Base-by-base conservation (phyloP, 2,329 filamentous ascomycete species). In the Arthrobotrys iridis region DNA sequence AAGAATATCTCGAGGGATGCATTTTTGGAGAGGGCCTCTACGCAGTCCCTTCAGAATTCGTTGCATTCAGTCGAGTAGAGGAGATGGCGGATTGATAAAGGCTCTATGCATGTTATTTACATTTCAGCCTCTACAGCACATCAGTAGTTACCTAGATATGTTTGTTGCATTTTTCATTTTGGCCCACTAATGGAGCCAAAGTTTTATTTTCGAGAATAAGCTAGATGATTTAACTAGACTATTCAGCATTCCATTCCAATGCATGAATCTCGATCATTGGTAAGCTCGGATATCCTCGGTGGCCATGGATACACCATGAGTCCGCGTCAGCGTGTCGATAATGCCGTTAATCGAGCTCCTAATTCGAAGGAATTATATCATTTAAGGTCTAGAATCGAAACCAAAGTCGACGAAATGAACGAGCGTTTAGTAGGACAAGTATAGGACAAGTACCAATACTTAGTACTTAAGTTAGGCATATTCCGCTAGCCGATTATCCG, bases 1-100 rank as follows among this genome's bases (percentile, higher is more conserved):
- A 45, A 20, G 45, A 70, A n/a, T 70, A 70, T 28, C 35, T 70
- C 8, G 24, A 33, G 10, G 45, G 33, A 5, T 33, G 33, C 4
- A 2, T 8, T 26, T 40, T 28, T 22, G 57, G 45, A 22, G 30
- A 18, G n/a, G 64, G 35, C 13, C 43, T 18, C 0, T 3, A 8
- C 11, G 65, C 45, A 0, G 22, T 55, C 11, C 57, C 55, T 15
- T 62, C 55, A 11, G 65, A 62, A 30, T 40, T 33, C 52, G 22
- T 45, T 13, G 41, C 10, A n/a, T 43, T 30, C 15, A 33, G 18
- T 15, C n/a, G 26, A 7, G 15, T 40, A 10, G 35, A 33, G n/a
- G 28, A 65, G 22, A 20, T 28, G 45, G 26, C 20, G 5, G 41
- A 40, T 18, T 63, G 28, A 40, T 41, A 48, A 4, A 8, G 13